These are phyloP conservation scores for Annulohypoxylon bovei DNA, from an alignment of 495 filamentous ascomycete species.

Conservation along the genomic window DNA sequence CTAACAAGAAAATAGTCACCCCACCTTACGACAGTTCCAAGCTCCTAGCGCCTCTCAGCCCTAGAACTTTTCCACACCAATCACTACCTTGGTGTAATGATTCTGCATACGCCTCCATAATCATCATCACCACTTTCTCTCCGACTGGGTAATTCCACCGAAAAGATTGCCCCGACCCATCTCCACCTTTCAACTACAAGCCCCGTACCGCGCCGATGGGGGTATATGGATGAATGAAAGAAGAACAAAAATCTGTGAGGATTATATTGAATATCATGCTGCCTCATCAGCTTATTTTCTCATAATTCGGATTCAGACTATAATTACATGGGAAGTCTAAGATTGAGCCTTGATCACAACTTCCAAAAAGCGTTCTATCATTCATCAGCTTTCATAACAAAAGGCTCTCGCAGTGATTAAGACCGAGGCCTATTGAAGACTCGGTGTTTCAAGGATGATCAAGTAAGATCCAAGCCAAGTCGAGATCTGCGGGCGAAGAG, in stretches of 20 bases:
- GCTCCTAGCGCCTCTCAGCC: conserved; percentile 28
- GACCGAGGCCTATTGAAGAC: conserved; percentile 24
- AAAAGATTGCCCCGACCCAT: not conserved
- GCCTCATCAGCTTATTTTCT: not conserved
- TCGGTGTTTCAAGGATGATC: conserved; percentile 19
- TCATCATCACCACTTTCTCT: not conserved
- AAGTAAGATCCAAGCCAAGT: conserved; percentile 4
- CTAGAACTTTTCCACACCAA: conserved; percentile 30
- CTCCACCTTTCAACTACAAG: not conserved
- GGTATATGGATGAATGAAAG: not conserved
- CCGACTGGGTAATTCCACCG: conserved; percentile 10
- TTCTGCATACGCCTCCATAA: not conserved
- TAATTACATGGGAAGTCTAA: not conserved
- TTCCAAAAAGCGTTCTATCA: not conserved
- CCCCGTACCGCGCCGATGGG: not conserved
- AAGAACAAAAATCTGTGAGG: not conserved
- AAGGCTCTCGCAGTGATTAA: not conserved
- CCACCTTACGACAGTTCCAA: not conserved
- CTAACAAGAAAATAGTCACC: not conserved
- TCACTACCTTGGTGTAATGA: not conserved
- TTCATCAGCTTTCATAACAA: not conserved
- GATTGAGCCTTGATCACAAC: not conserved
- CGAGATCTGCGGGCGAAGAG: conserved; percentile 24
- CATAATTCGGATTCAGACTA: too few relatives aligned
- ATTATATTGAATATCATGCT: not conserved